Percentiles rank a stretch among this genome's conserved stretches.
These are phyloP conservation scores for Boechera retrofracta DNA, from an alignment of 345 rosid species.

Conservation along the genomic window DNA sequence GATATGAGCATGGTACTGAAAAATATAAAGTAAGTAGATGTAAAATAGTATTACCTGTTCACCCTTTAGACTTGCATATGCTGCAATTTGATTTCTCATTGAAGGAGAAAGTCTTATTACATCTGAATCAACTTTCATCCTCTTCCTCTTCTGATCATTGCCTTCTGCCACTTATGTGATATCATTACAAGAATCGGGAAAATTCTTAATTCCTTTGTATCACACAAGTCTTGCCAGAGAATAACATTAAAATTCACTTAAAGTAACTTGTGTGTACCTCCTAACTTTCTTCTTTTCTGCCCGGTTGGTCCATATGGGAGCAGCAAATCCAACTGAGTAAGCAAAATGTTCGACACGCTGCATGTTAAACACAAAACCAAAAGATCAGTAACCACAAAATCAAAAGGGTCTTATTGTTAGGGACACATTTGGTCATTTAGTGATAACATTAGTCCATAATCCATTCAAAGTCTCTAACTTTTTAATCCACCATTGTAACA, in stretches of 20 bases:
- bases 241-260: slow-evolving; percentile 8
- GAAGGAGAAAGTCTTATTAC: no score
- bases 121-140: slow-evolving; percentile 59
- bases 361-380: slow-evolving; percentile 14
- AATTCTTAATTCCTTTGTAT: neutral
- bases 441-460: neutral
- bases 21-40: no score
- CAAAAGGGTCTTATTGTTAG: neutral
- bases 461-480: slow-evolving; percentile 2
- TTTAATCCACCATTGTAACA: neutral
- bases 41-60: slow-evolving; percentile 64
- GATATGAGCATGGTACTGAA: neutral
- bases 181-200: slow-evolving; percentile 23
- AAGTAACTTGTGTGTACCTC: slow-evolving; percentile 53
- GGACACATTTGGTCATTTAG: neutral
- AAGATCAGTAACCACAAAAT: neutral
- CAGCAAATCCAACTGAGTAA: slow-evolving; percentile 69
- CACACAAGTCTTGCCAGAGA: slow-evolving; percentile 5
- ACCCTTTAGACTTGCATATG: slow-evolving; percentile 70
- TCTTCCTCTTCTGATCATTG: slow-evolving; percentile 72
- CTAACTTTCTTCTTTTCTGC: slow-evolving; percentile 70
- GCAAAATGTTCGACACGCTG: slow-evolving; percentile 19
- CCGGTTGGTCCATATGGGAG: slow-evolving; percentile 68
- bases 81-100: neutral
- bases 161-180: slow-evolving; percentile 60